phyloP scores from a whole-genome alignment of 352 stramenopile species.

The Phytopythium vexans region DNA sequence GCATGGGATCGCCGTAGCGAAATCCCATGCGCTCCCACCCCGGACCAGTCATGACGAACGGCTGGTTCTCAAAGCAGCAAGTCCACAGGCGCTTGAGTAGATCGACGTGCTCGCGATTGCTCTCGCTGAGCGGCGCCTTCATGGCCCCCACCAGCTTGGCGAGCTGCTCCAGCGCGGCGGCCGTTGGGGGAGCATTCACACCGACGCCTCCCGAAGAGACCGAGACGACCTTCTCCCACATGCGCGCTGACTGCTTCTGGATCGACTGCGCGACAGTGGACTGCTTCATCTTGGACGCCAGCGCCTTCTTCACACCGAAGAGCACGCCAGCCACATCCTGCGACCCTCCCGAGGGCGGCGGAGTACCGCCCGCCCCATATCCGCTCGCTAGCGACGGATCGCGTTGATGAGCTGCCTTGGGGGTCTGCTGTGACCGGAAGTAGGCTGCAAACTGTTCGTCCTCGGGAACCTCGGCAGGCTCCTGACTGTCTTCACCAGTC shows the following conservation, averaged over 20 bases:
- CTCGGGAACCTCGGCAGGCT: slow-evolving; percentile 61
- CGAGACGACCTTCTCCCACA: slow-evolving; percentile 71
- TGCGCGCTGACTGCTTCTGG: slow-evolving; percentile 68
- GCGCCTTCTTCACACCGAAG: slow-evolving; percentile 73
- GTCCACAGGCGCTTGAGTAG: slow-evolving; percentile 67
- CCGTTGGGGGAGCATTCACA: slow-evolving; percentile 47
- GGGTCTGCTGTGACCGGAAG: slow-evolving; percentile 43
- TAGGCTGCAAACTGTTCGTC: slow-evolving; percentile 61
- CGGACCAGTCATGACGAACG: slow-evolving; percentile 37
- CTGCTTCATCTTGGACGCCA: slow-evolving; percentile 81
- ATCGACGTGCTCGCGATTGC: slow-evolving; percentile 67
- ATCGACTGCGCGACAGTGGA: slow-evolving; percentile 61
- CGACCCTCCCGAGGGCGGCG: slow-evolving; percentile 11
- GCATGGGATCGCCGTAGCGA: slow-evolving; percentile 56
- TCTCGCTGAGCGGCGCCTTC: slow-evolving; percentile 52
- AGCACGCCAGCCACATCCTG: slow-evolving; percentile 65
- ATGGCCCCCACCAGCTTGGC: slow-evolving; percentile 63
- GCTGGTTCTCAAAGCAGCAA: slow-evolving; percentile 63
- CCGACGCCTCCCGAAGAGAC: slow-evolving; percentile 17
- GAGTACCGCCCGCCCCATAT: slow-evolving; percentile 9
- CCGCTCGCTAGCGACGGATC: background rate
- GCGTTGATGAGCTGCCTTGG: slow-evolving; percentile 4
- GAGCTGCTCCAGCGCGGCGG: slow-evolving; percentile 55
- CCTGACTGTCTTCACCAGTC: slow-evolving; percentile 14
- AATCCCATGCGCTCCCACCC: slow-evolving; percentile 70